A percentile compares a stretch with the other conserved stretches of the same genome.
These are phyloP conservation scores for Gossypium sturtianum DNA, from an alignment of 345 rosid genomes.

Conservation along the genomic window DNA sequence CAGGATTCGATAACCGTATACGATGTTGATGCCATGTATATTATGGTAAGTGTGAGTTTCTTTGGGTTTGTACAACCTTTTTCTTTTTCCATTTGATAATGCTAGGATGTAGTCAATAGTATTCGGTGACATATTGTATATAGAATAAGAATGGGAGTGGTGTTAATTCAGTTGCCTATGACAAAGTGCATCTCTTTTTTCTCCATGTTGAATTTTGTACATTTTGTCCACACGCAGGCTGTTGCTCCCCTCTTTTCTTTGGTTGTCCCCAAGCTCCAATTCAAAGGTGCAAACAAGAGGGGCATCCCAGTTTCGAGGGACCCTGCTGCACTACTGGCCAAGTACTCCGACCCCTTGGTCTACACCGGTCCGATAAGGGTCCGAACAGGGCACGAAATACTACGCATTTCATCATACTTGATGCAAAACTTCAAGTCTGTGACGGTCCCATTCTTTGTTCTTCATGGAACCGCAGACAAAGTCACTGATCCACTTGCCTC, in stretches of 20 bases:
- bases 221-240: constrained; percentile 41
- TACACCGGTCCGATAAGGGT: not conserved
- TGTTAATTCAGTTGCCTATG: not conserved
- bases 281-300: constrained; percentile 97
- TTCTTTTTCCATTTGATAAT: not conserved
- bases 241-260: constrained; percentile 87
- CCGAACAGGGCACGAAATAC: not conserved
- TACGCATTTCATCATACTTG: not conserved
- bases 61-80: not conserved
- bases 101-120: too few relatives aligned
- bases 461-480: not conserved
- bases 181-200: not conserved
- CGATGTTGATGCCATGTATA: too few relatives aligned
- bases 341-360: constrained; percentile 68
- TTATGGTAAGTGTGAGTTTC: not conserved
- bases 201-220: not conserved
- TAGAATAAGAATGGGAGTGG: not conserved
- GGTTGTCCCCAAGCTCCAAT: constrained; percentile 73
- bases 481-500: not conserved
- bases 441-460: not conserved
- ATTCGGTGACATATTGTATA: not conserved
- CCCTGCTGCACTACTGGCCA: constrained; percentile 82
- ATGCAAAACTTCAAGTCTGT: not conserved
- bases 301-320: constrained; percentile 95
- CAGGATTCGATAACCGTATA: too few relatives aligned